A percentile compares a stretch with the other conserved stretches of the same genome.
Evolutionary conservation across 768 basidiomycete species (phyloP).

Genomic region (Rhodotorula toruloides): DNA sequence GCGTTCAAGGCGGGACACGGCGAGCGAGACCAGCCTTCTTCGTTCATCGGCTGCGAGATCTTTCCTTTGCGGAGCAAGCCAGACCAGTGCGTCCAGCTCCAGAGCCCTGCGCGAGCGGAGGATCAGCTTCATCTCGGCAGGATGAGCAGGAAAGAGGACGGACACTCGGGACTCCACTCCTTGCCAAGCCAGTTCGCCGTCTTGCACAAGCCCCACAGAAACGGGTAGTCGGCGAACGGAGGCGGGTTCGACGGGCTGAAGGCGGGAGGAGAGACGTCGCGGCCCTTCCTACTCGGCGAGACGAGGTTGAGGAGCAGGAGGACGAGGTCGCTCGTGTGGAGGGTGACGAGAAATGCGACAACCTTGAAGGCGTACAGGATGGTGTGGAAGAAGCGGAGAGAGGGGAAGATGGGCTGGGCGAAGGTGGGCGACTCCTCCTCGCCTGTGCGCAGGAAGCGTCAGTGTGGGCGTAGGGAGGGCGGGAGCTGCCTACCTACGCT

Average conservation of each 20-base stretch:
- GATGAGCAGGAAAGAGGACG: not conserved
- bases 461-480: too few species aligned
- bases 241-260: conserved; percentile 20
- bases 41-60: too few species aligned
- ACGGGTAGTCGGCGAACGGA: not conserved
- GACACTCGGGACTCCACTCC: conserved; percentile 11
- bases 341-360: conserved; percentile 10
- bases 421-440: too few species aligned
- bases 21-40: not conserved
- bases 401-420: too few species aligned
- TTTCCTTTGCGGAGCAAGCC: conserved; percentile 12
- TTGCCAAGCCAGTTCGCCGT: conserved; percentile 1
- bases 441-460: too few species aligned
- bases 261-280: not conserved
- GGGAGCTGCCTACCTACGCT: too few species aligned
- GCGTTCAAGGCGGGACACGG: conserved; percentile 38
- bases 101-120: not conserved
- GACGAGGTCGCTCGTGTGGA: conserved; percentile 17
- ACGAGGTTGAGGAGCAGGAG: conserved; percentile 22
- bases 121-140: not conserved
- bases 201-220: not conserved
- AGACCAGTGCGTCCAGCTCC: conserved; percentile 12
- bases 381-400: too few species aligned
- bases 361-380: not conserved
- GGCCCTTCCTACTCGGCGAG: not conserved